Evolutionary conservation across 1,139 yeast species (phyloP).

Genomic region (Barnettozyma hawaiiensis): DNA sequence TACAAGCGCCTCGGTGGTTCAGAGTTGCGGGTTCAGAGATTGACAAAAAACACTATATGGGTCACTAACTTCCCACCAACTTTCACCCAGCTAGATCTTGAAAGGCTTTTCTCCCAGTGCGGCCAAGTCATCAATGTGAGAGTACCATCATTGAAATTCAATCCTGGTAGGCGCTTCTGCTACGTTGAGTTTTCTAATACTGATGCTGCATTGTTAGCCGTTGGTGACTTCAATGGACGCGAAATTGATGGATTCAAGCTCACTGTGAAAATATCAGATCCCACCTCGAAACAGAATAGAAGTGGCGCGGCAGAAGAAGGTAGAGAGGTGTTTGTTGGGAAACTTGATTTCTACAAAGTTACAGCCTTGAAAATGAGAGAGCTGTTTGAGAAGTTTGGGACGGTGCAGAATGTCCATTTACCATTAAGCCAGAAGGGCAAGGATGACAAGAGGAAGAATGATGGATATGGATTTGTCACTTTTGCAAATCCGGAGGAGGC

Average conservation of each 20-base stretch:
- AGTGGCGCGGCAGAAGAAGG: conserved; percentile 45
- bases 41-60: conserved; percentile 50
- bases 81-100: conserved; percentile 38
- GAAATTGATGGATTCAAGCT: conserved; percentile 32
- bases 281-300: conserved; percentile 35
- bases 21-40: conserved; percentile 42
- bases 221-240: conserved; percentile 38
- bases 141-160: conserved; percentile 58
- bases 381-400: conserved; percentile 39
- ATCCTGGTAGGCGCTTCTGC: conserved; percentile 63
- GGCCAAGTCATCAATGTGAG: conserved; percentile 51
- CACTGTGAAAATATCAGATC: conserved; percentile 56
- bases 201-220: conserved; percentile 45
- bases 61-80: conserved; percentile 70
- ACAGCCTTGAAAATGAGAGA: conserved; percentile 28
- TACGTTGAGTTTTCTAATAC: conserved; percentile 55
- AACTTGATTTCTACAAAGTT: conserved; percentile 41
- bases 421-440: conserved; percentile 38
- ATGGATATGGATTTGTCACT: conserved; percentile 55
- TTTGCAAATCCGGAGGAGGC: conserved; percentile 39
- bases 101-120: conserved; percentile 36
- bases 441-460: conserved; percentile 32
- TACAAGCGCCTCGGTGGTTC: conserved; percentile 41
- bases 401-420: conserved; percentile 44
- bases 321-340: conserved; percentile 49